Evolutionary conservation across 2,329 filamentous ascomycete genomes (phyloP).

Genomic region (Phoma herbarum): DNA sequence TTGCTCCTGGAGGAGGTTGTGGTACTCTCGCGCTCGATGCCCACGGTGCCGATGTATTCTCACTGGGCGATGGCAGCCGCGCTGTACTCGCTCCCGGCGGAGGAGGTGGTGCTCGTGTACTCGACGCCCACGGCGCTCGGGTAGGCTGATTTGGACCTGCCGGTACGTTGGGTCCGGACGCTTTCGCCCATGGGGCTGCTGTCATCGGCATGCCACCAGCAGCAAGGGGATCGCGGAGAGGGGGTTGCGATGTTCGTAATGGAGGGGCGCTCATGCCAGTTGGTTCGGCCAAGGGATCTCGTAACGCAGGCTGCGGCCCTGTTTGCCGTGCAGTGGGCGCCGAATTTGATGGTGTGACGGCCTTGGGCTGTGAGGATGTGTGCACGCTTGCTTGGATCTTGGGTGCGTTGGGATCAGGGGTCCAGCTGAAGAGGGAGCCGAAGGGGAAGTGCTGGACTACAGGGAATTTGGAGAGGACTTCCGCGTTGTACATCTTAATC

Average conservation of each 20-base stretch:
- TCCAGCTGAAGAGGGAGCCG: constrained; percentile 60
- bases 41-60: constrained; percentile 41
- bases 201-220: constrained; percentile 14
- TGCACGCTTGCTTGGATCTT: constrained; percentile 46
- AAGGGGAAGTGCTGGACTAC: constrained; percentile 90
- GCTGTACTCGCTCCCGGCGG: constrained; percentile 7
- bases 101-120: constrained; percentile 32
- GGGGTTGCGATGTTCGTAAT: not conserved
- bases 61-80: constrained; percentile 12
- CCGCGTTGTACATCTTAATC: constrained; percentile 99
- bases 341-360: constrained; percentile 27
- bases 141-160: constrained; percentile 47
- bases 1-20: constrained; percentile 23
- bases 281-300: constrained; percentile 39
- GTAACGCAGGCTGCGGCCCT: constrained; percentile 31
- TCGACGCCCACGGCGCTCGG: constrained; percentile 41
- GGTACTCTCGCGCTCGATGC: constrained; percentile 31
- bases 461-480: constrained; percentile 95
- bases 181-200: constrained; percentile 3
- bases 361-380: constrained; percentile 48
- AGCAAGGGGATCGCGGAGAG: constrained; percentile 12
- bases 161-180: constrained; percentile 23
- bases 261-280: not conserved
- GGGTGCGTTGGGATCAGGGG: constrained; percentile 54
- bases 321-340: constrained; percentile 30